Percentiles rank a stretch among this genome's conserved stretches.
Evolutionary conservation across 2,329 filamentous ascomycete species (phyloP).

Genomic region (Lachnellula willkommii): DNA sequence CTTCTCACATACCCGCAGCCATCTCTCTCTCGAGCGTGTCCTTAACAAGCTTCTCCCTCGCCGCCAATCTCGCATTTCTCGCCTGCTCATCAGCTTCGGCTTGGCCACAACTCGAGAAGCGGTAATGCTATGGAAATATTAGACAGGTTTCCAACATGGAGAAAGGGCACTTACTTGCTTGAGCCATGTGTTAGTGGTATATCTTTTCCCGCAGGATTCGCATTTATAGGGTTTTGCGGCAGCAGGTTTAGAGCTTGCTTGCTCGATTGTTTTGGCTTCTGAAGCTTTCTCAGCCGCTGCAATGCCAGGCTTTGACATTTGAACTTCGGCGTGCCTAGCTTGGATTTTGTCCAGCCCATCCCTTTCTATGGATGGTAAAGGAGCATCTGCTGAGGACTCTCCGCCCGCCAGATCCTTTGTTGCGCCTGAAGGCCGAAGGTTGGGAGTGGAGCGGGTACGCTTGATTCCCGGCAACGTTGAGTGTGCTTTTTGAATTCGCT

Average conservation of each 20-base stretch:
- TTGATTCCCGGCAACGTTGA: neutral
- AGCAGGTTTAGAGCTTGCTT: neutral
- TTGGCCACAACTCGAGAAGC: neutral
- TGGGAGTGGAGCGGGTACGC: neutral
- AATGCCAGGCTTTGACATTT: neutral
- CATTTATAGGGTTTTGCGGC: neutral
- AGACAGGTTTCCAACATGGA: neutral
- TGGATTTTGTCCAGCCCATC: neutral
- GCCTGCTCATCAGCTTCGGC: neutral
- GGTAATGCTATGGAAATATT: neutral
- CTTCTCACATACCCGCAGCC: conserved; percentile 1
- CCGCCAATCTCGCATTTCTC: neutral
- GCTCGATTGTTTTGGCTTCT: neutral
- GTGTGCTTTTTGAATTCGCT: neutral
- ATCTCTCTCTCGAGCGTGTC: conserved; percentile 16
- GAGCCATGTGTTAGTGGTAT: neutral
- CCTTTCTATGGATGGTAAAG: conserved; percentile 4
- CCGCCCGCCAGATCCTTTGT: neutral
- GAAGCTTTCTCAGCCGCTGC: neutral
- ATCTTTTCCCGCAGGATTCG: neutral
- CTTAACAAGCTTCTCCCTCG: conserved; percentile 12
- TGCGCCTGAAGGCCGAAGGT: neutral
- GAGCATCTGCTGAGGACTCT: neutral
- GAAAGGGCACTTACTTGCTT: neutral
- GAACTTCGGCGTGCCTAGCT: neutral